These are phyloP conservation scores for Dothidotthia symphoricarpi DNA, from an alignment of 2,329 filamentous ascomycete genomes.

Conservation along the genomic window DNA sequence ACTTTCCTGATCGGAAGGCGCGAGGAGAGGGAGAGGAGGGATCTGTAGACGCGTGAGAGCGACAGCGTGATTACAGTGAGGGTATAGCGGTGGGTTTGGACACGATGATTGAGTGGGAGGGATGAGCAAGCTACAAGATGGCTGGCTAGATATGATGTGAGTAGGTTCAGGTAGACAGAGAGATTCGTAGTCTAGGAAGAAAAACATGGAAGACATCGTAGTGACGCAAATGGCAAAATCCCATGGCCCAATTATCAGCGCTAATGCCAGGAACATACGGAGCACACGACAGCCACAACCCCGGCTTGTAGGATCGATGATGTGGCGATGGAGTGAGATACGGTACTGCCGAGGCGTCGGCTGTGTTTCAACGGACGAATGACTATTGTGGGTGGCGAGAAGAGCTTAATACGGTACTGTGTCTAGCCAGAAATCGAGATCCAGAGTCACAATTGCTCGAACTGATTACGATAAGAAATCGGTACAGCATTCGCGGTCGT, in stretches of 20 bases:
- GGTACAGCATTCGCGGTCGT: neutral
- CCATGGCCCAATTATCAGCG: slow-evolving; percentile 13
- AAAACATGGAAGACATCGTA: slow-evolving; percentile 9
- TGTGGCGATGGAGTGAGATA: slow-evolving; percentile 16
- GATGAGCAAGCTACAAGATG: too few relatives aligned
- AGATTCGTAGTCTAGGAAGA: neutral
- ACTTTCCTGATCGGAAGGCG: slow-evolving; percentile 9
- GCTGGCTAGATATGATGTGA: neutral
- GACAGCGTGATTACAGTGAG: slow-evolving; percentile 25
- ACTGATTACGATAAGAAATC: too few relatives aligned
- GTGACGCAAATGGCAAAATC: slow-evolving; percentile 26
- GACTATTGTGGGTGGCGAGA: too few relatives aligned
- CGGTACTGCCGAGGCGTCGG: slow-evolving; percentile 18
- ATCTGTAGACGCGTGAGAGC: slow-evolving; percentile 24
- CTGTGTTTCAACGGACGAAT: slow-evolving; percentile 12
- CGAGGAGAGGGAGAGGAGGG: slow-evolving; percentile 16
- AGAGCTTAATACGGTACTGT: too few relatives aligned
- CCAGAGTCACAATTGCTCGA: too few relatives aligned
- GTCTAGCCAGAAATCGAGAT: too few relatives aligned
- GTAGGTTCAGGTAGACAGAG: neutral
- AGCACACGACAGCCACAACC: slow-evolving; percentile 24
- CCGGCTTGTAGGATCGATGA: slow-evolving; percentile 17
- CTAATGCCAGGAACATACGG: slow-evolving; percentile 30
- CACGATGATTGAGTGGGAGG: neutral
- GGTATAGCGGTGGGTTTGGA: neutral